Evolutionary conservation across 495 filamentous ascomycete genomes (phyloP).

Genomic region (Talaromyces liani): DNA sequence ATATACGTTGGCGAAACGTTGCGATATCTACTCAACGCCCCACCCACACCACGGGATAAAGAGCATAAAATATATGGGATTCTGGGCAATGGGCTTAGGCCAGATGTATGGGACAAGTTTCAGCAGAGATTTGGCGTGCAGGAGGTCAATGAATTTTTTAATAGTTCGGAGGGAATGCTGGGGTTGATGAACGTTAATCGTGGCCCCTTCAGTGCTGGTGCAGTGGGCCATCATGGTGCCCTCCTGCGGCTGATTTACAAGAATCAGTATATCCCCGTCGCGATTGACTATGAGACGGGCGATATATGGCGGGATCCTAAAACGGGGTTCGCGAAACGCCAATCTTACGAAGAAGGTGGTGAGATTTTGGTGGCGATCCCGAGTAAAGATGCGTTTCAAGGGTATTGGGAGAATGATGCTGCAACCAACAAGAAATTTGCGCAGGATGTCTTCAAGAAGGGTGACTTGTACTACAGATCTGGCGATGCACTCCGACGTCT

Average conservation of each 20-base stretch:
- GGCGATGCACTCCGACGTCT: constrained; percentile 64
- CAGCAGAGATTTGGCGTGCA: constrained; percentile 54
- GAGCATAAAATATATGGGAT: constrained; percentile 60
- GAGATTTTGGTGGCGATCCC: constrained; percentile 69
- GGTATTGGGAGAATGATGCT: constrained; percentile 60
- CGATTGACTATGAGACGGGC: constrained; percentile 58
- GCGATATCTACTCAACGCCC: constrained; percentile 65
- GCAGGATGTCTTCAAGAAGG: constrained; percentile 63
- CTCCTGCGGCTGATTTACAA: constrained; percentile 42
- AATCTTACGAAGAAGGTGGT: constrained; percentile 59
- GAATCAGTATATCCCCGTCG: constrained; percentile 56
- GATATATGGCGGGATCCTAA: constrained; percentile 55
- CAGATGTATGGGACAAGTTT: constrained; percentile 69
- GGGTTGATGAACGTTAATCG: constrained; percentile 47
- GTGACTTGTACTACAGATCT: constrained; percentile 67
- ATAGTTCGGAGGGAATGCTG: constrained; percentile 58
- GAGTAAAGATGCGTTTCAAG: constrained; percentile 51
- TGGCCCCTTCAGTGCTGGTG: constrained; percentile 52
- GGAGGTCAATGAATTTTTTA: constrained; percentile 58
- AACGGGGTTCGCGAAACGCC: constrained; percentile 58
- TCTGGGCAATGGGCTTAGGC: constrained; percentile 71
- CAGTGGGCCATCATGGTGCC: constrained; percentile 67
- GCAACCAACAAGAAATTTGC: constrained; percentile 65
- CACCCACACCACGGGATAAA: constrained; percentile 54
- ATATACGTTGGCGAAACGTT: constrained; percentile 81